Base-by-base conservation (phyloP, 2,329 filamentous ascomycete species). In the Diplodia mutila region DNA sequence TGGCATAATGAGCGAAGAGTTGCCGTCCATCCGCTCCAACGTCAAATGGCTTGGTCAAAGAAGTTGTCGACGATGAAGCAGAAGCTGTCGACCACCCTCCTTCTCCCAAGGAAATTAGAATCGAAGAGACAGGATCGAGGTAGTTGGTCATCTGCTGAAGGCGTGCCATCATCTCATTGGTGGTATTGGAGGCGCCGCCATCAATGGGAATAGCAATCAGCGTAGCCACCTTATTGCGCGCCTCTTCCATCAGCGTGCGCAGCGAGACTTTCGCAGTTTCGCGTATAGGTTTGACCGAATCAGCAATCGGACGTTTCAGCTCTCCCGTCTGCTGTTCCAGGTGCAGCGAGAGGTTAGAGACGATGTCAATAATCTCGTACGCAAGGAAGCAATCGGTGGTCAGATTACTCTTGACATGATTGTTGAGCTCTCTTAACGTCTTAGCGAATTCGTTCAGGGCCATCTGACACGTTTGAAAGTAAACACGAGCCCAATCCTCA, bases 311-410 rank as follows among this genome's bases (percentile, higher is more conserved):
- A 34, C 87, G 84, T 76, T 97, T 97, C 68, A 97, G 85, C 74
- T 97, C 93, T 2, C 93, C 93, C 0, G 93, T 97, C 69, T 90
- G 89, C 4, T 87, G 86, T 70, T 97, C 94, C 4, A 99, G 82
- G 48, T 90, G 89, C 67, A 89, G 90, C 2, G 93, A 93, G 57
- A 97, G 85, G 14, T 86, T 86, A 0, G 92, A 91, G 55, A 98
- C 88, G 69, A 97, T 92, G 74, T 97, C 94, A 37, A 96, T 92
- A 37, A 98, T 92, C 76, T 99, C 95, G 77, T 97, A 99, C 8
- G 93, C 93, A 59, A 99, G 86, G 77, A 92, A 98, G 79, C 94
- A 98, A 78, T 99, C 95, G 0, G 93, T 97, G 71, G 89, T 87
- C 48, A 97, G 82, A 75, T 97, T 94, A 49, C 86, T 83, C 76